Conservation (phyloP, 768 basidiomycete species). For the Pleurotus djamor region DNA sequence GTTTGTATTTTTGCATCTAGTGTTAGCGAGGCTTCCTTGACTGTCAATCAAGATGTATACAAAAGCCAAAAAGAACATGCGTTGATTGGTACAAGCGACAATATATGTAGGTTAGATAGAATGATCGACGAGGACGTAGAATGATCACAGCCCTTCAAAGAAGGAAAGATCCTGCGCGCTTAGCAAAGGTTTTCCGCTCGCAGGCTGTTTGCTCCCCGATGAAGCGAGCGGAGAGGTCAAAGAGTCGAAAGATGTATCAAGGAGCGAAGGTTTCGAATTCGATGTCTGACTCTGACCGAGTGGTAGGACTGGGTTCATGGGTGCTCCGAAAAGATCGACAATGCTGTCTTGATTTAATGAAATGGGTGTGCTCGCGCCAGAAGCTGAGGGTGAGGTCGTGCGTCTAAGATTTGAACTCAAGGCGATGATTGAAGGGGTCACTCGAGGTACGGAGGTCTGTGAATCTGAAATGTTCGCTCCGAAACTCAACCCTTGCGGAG, state of each 20-base stretch:
- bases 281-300: not conserved
- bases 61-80: no score
- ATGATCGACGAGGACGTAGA: not conserved
- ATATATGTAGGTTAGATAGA: slow-evolving; percentile 4
- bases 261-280: not conserved
- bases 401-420: no score
- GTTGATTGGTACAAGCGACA: not conserved
- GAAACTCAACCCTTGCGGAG: slow-evolving; percentile 19
- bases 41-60: no score
- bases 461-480: slow-evolving; percentile 21
- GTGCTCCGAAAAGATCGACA: not conserved
- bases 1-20: no score
- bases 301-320: not conserved
- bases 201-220: slow-evolving; percentile 14
- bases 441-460: slow-evolving; percentile 6
- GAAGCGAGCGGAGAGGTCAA: slow-evolving; percentile 9
- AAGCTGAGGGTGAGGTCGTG: not conserved
- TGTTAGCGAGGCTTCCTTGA: no score
- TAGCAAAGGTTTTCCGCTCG: slow-evolving; percentile 46
- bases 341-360: not conserved
- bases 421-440: no score
- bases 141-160: slow-evolving; percentile 68
- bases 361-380: not conserved
- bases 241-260: slow-evolving; percentile 10
- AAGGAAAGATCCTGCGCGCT: slow-evolving; percentile 86